These are phyloP conservation scores for Centrapalus pauciflorus DNA, from an alignment of 129 eudicot species.

Conservation along the genomic window DNA sequence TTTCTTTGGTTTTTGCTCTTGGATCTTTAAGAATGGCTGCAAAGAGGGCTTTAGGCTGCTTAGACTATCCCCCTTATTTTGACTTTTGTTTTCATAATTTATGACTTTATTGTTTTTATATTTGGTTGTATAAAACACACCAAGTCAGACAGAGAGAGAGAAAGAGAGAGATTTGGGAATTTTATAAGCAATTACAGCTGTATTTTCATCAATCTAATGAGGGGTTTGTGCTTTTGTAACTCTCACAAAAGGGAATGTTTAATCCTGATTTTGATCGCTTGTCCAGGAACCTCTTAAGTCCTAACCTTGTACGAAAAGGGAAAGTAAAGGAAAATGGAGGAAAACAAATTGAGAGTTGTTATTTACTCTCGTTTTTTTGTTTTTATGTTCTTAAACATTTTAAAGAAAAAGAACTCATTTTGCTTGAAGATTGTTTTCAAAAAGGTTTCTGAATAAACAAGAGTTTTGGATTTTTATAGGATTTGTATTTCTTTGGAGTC, in stretches of 20 bases:
- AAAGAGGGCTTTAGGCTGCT: conserved; percentile 28
- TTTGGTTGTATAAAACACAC: conserved; percentile 7
- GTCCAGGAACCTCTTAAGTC: conserved; percentile 18
- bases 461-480: too few relatives aligned
- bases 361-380: too few relatives aligned
- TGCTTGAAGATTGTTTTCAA: too few relatives aligned
- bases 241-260: conserved; percentile 26
- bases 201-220: conserved; percentile 16
- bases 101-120: conserved; percentile 16
- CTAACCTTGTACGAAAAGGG: too few relatives aligned
- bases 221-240: conserved; percentile 31
- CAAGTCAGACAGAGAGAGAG: conserved; percentile 27
- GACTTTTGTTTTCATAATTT: conserved; percentile 37
- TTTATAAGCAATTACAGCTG: conserved; percentile 24
- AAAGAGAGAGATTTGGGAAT: background rate
- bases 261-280: conserved; percentile 13
- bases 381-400: too few relatives aligned
- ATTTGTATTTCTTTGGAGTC: too few relatives aligned
- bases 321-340: too few relatives aligned
- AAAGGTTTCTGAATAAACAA: too few relatives aligned
- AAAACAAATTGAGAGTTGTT: too few relatives aligned
- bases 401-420: too few relatives aligned
- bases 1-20: conserved; percentile 2
- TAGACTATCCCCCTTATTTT: conserved; percentile 34
- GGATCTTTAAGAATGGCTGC: conserved; percentile 42